Evolutionary conservation across 441 rosid genomes (phyloP), one percentile per base, ranked within the genome.

Genomic region (Croton setiger): DNA sequence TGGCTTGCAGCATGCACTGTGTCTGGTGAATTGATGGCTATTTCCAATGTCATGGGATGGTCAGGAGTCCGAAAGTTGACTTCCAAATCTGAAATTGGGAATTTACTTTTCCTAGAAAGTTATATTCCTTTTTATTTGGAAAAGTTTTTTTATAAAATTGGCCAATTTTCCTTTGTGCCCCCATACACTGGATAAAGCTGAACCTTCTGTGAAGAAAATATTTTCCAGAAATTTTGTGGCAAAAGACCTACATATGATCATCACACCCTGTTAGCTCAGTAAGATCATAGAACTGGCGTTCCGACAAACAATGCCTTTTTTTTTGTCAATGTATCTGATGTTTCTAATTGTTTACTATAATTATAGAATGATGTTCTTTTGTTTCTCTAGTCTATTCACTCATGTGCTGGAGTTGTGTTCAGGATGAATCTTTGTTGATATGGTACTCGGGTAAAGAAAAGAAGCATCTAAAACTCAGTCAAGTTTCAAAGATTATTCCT

Each of bases 371-470:
- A 12, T 31, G 15, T 70, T 37, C 36, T 51, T 43, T 75, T 58
- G 7, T 61, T 60, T 47, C 14, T 60, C 12, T n/a, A 12, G 18
- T 72, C 45, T 61, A 17, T 71, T 56, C 63, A 17, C 64, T 67
- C 12, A 51, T 71, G 47, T 65, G 59, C 27, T 63, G 59, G 49
- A 47, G 4, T 56, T 73, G 51, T 72, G 4, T 74, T 60, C 84
- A 93, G 97, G 97, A 93, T 68, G 93, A 91, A 73, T 74, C 91
- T 59, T 75, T 68, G 64, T 78, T 93, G 83, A 75, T 91, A 74
- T 91, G 97, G 98, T 85, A 86, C 86, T 89, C 98, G 53, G 93
- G 91, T 59, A 89, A 84, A 79, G 85, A 87, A 75, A 85, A 85
- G 82, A 91, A 81, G 76, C 88, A 83, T 39, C 74, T 93, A 72